Evolutionary conservation across 2,329 filamentous ascomycete genomes (phyloP), one percentile per base, ranked within the genome.

Genomic region (Lachnellula hyalina): DNA sequence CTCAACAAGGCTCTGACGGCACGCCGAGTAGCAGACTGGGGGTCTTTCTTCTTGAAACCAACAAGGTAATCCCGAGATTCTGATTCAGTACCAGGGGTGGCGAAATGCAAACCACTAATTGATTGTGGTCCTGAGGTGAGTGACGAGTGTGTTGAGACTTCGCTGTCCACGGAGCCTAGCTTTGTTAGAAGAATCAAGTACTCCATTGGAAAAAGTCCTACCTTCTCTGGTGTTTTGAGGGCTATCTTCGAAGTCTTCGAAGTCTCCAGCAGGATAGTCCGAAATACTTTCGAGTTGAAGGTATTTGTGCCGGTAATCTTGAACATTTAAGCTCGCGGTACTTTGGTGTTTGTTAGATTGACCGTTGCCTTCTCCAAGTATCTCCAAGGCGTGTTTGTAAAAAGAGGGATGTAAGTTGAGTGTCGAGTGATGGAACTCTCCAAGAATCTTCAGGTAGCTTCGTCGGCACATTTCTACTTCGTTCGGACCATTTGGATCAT

Each of bases 371-470:
- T 47, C 49, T 38, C 59, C 58, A 25, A 61, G 47, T 2, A 63
- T 55, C 19, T 61, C 56, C 19, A 62, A 28, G 17, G 61, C 56
- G 23, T 62, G 48, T 50, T 57, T 62, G 32, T 63, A 63, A 19
- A 58, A 57, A 5, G 53, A 55, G 28, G 57, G 49, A 19, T 35
- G 49, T 21, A 62, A 54, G 32, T 47, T 53, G 9, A 51, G 35
- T 5, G 51, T 49, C 15, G 53, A 47, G 36, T 58, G 28, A n/a
- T 54, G 45, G 36, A 56, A 61, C 32, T 62, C 60, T 32, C 55
- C 54, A 5, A 63, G n/a, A 21, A 62, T 59, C n/a, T 49, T 17
- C 11, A 63, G 23, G 34, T 59, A 61, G 11, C 53, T 51, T 46
- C 45, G 49, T 41, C 55, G 47, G 34, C 47, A 46, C 5, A 32